Conservation (phyloP, 352 stramenopile species). For the Phytophthora sp. region DNA sequence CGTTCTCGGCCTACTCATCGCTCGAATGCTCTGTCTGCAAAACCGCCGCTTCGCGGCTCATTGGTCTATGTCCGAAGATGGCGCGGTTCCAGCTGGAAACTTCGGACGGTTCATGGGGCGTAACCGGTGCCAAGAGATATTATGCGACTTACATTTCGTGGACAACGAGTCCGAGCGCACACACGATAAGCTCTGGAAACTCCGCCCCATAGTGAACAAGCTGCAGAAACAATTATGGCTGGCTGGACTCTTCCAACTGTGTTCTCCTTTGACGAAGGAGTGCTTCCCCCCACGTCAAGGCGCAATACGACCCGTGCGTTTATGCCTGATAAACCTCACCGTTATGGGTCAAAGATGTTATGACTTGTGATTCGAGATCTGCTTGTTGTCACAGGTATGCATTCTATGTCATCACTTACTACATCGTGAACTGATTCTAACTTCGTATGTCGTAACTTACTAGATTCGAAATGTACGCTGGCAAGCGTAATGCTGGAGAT, state of each 20-base stretch:
- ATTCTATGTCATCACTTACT: slow-evolving; percentile 18
- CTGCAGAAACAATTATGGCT: no score
- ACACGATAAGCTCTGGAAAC: neutral
- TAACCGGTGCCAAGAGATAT: slow-evolving; percentile 4
- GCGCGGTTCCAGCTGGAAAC: slow-evolving; percentile 1
- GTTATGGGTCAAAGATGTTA: slow-evolving; percentile 18
- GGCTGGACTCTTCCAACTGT: no score
- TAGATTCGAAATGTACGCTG: slow-evolving; percentile 26
- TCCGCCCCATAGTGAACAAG: neutral
- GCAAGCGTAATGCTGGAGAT: slow-evolving; percentile 1
- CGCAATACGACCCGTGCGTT: slow-evolving; percentile 42
- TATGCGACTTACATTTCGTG: neutral
- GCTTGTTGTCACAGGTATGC: no score
- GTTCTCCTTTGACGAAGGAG: neutral
- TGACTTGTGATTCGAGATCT: no score
- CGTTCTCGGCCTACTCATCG: slow-evolving; percentile 29
- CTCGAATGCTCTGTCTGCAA: slow-evolving; percentile 26
- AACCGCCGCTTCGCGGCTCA: slow-evolving; percentile 19
- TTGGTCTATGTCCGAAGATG: slow-evolving; percentile 23
- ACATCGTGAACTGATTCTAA: neutral
- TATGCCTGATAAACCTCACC: slow-evolving; percentile 43
- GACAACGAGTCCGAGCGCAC: no score
- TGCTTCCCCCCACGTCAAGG: slow-evolving; percentile 30
- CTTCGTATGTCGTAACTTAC: slow-evolving; percentile 12
- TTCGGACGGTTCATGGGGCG: slow-evolving; percentile 27